Conservation (phyloP, 768 basidiomycete genomes). For the Lactarius akahatsu region DNA sequence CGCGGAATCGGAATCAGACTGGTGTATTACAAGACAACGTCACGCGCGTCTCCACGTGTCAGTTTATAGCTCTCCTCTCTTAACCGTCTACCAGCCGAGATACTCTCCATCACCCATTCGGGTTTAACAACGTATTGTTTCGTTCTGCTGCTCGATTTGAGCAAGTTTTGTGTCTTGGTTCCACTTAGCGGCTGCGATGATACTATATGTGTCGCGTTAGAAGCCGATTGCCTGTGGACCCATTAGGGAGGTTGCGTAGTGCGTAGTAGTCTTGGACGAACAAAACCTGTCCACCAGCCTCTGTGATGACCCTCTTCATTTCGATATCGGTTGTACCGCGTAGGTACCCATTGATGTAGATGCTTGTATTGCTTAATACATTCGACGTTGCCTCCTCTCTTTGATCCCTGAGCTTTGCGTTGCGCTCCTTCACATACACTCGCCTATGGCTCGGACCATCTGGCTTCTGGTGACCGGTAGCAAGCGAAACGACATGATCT, state of each 20-base stretch:
- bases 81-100: conserved; percentile 56
- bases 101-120: conserved; percentile 73
- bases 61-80: conserved; percentile 58
- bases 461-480: conserved; percentile 44
- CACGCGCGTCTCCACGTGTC: conserved; percentile 41
- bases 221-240: conserved; percentile 47
- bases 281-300: conserved; percentile 67
- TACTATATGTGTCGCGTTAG: conserved; percentile 75
- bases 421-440: conserved; percentile 31
- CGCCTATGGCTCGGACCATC: conserved; percentile 32
- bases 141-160: conserved; percentile 51
- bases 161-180: conserved; percentile 64
- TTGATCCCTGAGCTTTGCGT: conserved; percentile 34
- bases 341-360: conserved; percentile 74
- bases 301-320: conserved; percentile 65
- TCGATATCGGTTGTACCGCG: conserved; percentile 75
- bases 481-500: conserved; percentile 62
- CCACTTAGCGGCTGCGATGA: conserved; percentile 71
- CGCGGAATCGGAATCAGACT: not conserved
- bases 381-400: conserved; percentile 26
- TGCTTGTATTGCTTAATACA: conserved; percentile 45
- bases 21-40: conserved; percentile 9
- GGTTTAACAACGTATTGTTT: conserved; percentile 66
- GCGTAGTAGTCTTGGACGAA: conserved; percentile 35
- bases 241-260: not conserved